Percentiles rank a stretch among this genome's conserved stretches.
Evolutionary conservation across 176 grass and related monocot genomes (phyloP).

Genomic region (Puccinellia tenuiflora): DNA sequence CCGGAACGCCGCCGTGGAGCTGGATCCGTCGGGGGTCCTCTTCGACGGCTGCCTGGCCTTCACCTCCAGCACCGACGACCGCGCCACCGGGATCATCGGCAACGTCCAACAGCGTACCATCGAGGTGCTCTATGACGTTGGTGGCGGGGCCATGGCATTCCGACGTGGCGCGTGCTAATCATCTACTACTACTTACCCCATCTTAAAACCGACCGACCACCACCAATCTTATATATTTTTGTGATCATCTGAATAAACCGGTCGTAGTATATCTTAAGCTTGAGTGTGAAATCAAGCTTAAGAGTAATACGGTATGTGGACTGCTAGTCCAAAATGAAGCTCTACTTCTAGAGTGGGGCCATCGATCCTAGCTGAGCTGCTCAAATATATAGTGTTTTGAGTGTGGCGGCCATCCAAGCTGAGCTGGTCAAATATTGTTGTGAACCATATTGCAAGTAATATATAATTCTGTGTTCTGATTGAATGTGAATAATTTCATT

Average conservation of each 20-base stretch:
- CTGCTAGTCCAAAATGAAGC: too few relatives aligned
- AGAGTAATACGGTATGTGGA: background rate
- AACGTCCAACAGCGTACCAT: background rate
- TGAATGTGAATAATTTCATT: background rate
- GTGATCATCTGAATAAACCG: background rate
- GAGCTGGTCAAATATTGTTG: background rate
- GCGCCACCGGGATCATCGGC: background rate
- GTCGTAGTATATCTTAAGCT: background rate
- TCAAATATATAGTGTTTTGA: background rate
- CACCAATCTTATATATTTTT: too few relatives aligned
- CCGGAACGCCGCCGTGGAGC: constrained; percentile 17
- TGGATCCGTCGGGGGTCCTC: constrained; percentile 29
- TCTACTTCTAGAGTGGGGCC: too few relatives aligned
- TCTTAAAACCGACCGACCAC: background rate
- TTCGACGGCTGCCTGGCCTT: constrained; percentile 46
- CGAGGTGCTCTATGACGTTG: constrained; percentile 12
- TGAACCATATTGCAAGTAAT: background rate
- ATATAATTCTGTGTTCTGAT: background rate
- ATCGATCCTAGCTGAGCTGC: too few relatives aligned
- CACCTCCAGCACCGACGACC: background rate
- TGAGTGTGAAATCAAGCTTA: background rate
- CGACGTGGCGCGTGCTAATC: background rate
- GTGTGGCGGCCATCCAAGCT: background rate
- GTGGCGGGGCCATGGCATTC: background rate
- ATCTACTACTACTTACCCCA: background rate